Percentiles rank a stretch among this genome's conserved stretches.
These are phyloP conservation scores for Acanthamoeba polyphaga DNA, from an alignment of 208 protist genomes.

Conservation along the genomic window DNA sequence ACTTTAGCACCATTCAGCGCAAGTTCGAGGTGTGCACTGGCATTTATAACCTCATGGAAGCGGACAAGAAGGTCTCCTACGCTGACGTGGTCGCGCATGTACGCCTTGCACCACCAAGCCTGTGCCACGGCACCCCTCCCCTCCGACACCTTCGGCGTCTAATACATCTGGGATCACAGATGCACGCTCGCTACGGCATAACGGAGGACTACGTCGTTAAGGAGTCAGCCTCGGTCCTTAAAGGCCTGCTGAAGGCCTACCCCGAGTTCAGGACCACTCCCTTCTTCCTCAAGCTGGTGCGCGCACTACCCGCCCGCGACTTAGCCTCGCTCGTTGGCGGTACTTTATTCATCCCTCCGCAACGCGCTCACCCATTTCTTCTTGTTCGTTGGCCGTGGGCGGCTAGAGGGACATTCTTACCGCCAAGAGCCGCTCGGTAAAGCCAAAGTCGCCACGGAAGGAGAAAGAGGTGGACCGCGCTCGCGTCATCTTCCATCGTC, in stretches of 20 bases:
- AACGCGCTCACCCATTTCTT: too few species aligned
- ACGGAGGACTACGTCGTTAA: background rate
- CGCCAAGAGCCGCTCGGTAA: too few species aligned
- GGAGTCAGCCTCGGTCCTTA: background rate
- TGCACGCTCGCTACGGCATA: conserved; percentile 6
- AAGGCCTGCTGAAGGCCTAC: background rate
- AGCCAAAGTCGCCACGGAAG: background rate
- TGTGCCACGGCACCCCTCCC: background rate
- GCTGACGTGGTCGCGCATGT: background rate
- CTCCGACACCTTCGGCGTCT: background rate
- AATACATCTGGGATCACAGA: background rate
- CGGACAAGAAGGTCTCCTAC: background rate
- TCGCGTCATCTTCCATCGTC: background rate
- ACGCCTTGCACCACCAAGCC: background rate
- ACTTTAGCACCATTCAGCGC: conserved; percentile 20
- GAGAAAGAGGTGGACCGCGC: too few species aligned
- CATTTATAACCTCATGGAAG: background rate
- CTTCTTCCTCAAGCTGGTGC: background rate
- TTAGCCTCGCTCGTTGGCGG: too few species aligned
- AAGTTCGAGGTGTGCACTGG: conserved; percentile 24
- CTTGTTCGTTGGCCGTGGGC: too few species aligned
- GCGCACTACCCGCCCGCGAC: too few species aligned
- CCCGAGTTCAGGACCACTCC: background rate
- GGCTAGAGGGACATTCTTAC: too few species aligned
- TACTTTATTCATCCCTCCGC: too few species aligned